These are phyloP conservation scores for Leccinum holopus DNA, from an alignment of 1,284 basidiomycete species.

Conservation along the genomic window DNA sequence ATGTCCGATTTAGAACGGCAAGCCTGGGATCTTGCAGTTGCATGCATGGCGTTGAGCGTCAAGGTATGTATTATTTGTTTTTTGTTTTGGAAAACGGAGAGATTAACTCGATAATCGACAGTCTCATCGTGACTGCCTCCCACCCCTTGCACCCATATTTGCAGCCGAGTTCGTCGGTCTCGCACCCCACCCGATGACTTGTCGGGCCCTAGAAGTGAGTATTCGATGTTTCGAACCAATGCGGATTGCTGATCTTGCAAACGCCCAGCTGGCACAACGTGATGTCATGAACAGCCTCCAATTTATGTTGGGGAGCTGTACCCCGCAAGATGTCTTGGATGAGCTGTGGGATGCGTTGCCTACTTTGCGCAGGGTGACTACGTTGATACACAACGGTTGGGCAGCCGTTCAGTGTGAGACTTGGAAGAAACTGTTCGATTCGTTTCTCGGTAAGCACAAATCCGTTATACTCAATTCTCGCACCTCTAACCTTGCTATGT, in stretches of 20 bases:
- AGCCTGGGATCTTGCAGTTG: constrained; percentile 56
- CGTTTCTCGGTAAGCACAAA: constrained; percentile 42
- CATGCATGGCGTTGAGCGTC: constrained; percentile 54
- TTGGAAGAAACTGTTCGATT: constrained; percentile 50
- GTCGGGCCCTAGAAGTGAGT: constrained; percentile 52
- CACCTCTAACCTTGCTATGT: neutral
- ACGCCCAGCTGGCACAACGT: constrained; percentile 50
- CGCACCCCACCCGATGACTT: constrained; percentile 44
- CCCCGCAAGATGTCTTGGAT: constrained; percentile 56
- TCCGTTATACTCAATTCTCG: neutral
- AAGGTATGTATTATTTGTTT: constrained; percentile 42
- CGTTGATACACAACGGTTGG: constrained; percentile 41
- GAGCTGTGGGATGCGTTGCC: constrained; percentile 58
- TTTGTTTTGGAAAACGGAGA: neutral
- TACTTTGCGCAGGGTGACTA: constrained; percentile 43
- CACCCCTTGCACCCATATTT: constrained; percentile 52
- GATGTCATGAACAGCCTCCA: constrained; percentile 51
- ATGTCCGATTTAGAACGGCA: constrained; percentile 15
- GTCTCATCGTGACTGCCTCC: constrained; percentile 63
- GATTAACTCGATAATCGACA: constrained; percentile 23
- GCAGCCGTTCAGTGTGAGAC: constrained; percentile 41
- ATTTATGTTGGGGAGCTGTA: constrained; percentile 49
- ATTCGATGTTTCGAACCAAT: neutral
- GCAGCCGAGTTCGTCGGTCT: constrained; percentile 49
- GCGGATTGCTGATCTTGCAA: constrained; percentile 3